Base-by-base conservation (phyloP, 352 stramenopile species). In the Thalassiosira sp. region DNA sequence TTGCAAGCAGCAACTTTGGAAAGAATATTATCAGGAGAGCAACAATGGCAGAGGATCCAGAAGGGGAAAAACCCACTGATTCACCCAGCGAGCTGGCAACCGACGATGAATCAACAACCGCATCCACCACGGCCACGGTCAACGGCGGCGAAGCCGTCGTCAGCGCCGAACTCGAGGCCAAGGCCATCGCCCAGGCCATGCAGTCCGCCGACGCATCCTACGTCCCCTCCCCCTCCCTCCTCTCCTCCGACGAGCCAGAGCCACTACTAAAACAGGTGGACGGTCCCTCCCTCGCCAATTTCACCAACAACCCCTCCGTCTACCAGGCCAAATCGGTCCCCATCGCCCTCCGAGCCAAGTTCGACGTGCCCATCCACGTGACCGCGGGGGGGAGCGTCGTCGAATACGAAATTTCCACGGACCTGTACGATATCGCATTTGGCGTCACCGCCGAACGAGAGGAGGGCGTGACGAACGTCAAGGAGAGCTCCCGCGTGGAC, bases 351-450 rank as follows among this genome's bases (percentile, higher is more conserved):
- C 73, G 84, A 28, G 61, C 72, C 5, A 81, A 76, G 15, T 76
- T 90, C 35, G 76, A 88, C 54, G 76, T 92, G 7, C 86, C 86
- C 16, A 92, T 92, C 71, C 82, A 89, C 68, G 76, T 92, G 0
- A 75, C 73, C n/a, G 63, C 76, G 15, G 79, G 82, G 10, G 86
- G 86, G 49, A 83, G 64, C 27, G 65, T 92, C 6, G 87, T 92
- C 0, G 79, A 90, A 60, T 92, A 90, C 56, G 56, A 78, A 35
- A 76, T 90, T 8, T 76, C 84, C 52, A 84, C 73, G 1, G 79
- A 86, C 42, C 16, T n/a, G 24, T 86, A 90, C 59, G 87, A 92
- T 67, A 85, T 92, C 65, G 60, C 42, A 5, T 89, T 92, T 70
- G 79, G 77, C 11, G 84, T 92, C n/a, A 83, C 68, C 16, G 87